Conservation (phyloP, 78 protist species). For the Speleostelium caveatum region DNA sequence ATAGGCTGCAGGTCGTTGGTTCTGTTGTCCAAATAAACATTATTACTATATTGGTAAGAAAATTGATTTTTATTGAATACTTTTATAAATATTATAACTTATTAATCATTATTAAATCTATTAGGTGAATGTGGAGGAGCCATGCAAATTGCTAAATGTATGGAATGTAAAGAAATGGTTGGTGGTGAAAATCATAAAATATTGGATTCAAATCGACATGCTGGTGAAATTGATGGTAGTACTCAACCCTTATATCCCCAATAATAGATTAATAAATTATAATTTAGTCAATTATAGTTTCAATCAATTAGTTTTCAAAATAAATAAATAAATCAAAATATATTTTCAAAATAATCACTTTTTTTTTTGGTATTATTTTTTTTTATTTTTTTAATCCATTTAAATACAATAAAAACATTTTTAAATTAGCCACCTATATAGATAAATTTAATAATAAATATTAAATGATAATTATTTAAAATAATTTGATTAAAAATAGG, state of each 20-base stretch:
- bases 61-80: no score
- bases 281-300: no score
- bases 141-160: conserved; percentile 36
- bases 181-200: conserved; percentile 72
- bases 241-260: background rate
- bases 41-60: conserved; percentile 73
- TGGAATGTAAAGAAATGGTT: conserved; percentile 72
- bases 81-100: no score
- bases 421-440: background rate
- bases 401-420: no score
- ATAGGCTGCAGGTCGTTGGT: conserved; percentile 42
- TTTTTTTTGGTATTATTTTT: no score
- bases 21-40: conserved; percentile 72
- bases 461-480: no score
- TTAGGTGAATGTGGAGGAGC: conserved; percentile 88
- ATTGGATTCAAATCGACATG: background rate
- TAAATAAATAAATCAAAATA: no score
- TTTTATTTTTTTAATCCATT: no score
- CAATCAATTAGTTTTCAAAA: background rate
- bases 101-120: no score
- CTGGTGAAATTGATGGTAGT: conserved; percentile 43
- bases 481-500: background rate
- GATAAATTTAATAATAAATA: no score
- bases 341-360: background rate
- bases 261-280: no score